Evolutionary conservation across 2,329 filamentous ascomycete species (phyloP).

Genomic region (Calonectria hawksworthii): DNA sequence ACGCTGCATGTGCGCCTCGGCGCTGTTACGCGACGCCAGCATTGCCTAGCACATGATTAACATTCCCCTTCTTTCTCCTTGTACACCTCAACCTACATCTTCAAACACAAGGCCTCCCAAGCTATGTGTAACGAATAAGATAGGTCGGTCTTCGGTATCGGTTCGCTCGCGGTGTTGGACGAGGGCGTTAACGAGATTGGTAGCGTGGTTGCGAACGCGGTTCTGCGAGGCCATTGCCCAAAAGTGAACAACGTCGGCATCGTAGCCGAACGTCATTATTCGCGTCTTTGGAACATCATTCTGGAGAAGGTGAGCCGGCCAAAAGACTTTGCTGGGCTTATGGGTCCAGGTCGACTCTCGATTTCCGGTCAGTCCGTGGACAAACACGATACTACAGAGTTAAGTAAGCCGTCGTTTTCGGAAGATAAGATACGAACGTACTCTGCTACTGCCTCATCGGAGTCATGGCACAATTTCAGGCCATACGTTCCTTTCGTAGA

Average conservation of each 20-base stretch:
- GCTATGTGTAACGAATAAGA: background rate
- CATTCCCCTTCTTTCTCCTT: background rate
- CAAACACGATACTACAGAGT: background rate
- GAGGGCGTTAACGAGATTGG: background rate
- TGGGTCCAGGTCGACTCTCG: constrained; percentile 3
- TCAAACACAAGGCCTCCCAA: background rate
- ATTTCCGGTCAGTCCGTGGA: background rate
- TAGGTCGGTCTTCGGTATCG: background rate
- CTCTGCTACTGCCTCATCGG: background rate
- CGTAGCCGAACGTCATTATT: constrained; percentile 4
- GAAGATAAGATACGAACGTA: background rate
- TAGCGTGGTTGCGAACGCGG: background rate
- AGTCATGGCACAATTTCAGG: background rate
- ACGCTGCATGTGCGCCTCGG: background rate
- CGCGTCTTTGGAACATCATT: background rate
- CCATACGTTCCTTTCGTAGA: background rate
- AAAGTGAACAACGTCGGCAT: background rate
- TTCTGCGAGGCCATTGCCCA: constrained; percentile 1
- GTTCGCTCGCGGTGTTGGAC: background rate
- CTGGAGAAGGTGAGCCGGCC: background rate
- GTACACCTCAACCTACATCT: background rate
- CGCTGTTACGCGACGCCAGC: background rate
- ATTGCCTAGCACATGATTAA: background rate
- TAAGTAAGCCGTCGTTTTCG: no score
- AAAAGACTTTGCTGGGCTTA: background rate